phyloP scores from a whole-genome alignment of 176 grass and related monocot genomes.

The Musa itinerans region DNA sequence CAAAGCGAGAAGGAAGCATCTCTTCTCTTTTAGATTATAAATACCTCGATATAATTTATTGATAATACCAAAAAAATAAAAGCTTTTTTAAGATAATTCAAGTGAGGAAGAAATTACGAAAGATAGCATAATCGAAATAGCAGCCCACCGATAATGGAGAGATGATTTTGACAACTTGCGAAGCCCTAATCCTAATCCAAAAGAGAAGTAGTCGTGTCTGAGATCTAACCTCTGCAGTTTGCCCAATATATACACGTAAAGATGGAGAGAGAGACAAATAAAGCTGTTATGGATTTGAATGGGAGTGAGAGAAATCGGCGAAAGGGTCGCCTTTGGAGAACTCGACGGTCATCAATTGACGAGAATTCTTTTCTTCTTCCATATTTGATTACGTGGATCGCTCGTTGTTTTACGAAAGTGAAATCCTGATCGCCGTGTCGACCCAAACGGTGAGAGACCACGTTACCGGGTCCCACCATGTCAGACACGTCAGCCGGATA shows the following conservation, averaged over 20 bases:
- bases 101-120: background rate
- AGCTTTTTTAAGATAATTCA: background rate
- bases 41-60: background rate
- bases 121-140: no score
- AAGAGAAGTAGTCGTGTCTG: background rate
- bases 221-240: background rate
- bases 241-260: background rate
- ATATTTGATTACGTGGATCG: background rate
- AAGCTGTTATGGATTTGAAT: background rate
- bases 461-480: no score
- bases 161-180: background rate
- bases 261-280: background rate
- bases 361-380: background rate
- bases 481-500: no score
- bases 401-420: no score
- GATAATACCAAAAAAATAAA: background rate
- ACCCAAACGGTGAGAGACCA: no score
- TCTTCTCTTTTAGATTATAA: no score
- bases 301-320: background rate
- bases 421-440: no score
- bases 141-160: no score
- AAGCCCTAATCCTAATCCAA: background rate
- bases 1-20: no score
- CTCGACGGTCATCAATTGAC: background rate
- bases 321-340: conserved; percentile 19